Evolutionary conservation across 805 yeast species (phyloP), one percentile per base, ranked within the genome.

Genomic region (Candida sonorensis): DNA sequence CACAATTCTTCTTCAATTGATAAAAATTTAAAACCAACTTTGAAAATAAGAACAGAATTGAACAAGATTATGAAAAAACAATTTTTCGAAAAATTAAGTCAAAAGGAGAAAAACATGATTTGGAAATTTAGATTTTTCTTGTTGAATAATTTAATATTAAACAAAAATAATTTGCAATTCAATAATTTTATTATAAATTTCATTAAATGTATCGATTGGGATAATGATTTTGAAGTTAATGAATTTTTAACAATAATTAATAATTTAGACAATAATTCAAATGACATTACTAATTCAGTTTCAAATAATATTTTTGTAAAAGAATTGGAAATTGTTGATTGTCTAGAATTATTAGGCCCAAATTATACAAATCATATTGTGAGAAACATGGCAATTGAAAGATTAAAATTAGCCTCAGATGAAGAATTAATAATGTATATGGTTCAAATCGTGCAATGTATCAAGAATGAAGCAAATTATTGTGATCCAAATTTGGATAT

Each of bases 91-190:
- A 82, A 77, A 44, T 63, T 92, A 29, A 71, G 80, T 5, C 88
- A 82, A 31, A 77, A 80, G 50, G 96, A 90, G 44, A 85, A 82
- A 61, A 85, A 86, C 42, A 58, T 86, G 48, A 69, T 90, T 8
- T 90, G 97, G 97, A 84, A 82, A 55, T 90, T 81, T 57, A 62
- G 97, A 33, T 92, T 83, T 58, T 88, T 78, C 55, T 59, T 83
- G 13, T 63, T 82, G n/a, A 70, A 77, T 33, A 77, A 77, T 45
- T 42, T 58, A 20, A 48, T 60, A 7, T 30, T 53, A 17, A 55
- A 54, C 34, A 52, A 53, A 13, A 60, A 55, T 35, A 49, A 47
- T 12, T 40, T 54, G 5, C 60, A 60, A 18, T 55, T 59, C 31
- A 62, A 58, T 26, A 60, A 60, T 29, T 57, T 58, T 24, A 43